Conservation (phyloP, 208 protist genomes). For the Acanthamoeba lenticulata region DNA sequence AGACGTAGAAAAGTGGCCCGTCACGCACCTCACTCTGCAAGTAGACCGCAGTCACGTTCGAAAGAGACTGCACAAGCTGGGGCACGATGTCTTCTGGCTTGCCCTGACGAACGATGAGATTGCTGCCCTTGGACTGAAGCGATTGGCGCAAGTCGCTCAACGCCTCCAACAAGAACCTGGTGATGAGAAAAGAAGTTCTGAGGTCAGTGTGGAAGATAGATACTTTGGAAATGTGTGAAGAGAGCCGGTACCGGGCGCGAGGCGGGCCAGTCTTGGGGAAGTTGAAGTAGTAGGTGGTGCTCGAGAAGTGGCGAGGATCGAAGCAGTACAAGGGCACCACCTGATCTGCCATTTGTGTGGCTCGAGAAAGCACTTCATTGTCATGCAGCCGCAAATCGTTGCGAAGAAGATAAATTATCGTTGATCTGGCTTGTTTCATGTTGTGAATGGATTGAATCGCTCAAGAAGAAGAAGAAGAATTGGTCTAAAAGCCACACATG, state of each 20-base stretch:
- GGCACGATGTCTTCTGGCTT: conserved; percentile 70
- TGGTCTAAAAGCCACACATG: no score
- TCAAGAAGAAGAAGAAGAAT: no score
- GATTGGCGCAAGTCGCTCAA: background rate
- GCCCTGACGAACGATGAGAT: conserved; percentile 70
- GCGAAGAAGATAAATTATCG: background rate
- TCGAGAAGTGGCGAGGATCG: background rate
- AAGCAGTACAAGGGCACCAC: conserved; percentile 56
- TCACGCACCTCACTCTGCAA: conserved; percentile 51
- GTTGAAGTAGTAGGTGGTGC: conserved; percentile 64
- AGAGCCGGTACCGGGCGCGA: background rate
- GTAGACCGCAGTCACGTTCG: conserved; percentile 34
- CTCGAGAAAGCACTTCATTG: background rate
- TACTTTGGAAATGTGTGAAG: background rate
- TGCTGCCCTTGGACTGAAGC: conserved; percentile 30
- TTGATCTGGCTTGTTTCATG: background rate
- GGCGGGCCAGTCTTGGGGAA: conserved; percentile 25
- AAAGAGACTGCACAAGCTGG: background rate
- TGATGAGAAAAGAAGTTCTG: background rate
- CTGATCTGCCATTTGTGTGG: background rate
- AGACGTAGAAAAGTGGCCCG: background rate
- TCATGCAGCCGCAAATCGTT: conserved; percentile 54
- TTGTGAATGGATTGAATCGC: no score
- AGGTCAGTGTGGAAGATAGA: background rate
- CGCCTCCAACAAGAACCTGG: background rate